Conservation (phyloP, 768 basidiomycete species). For the Hericium alpestre region DNA sequence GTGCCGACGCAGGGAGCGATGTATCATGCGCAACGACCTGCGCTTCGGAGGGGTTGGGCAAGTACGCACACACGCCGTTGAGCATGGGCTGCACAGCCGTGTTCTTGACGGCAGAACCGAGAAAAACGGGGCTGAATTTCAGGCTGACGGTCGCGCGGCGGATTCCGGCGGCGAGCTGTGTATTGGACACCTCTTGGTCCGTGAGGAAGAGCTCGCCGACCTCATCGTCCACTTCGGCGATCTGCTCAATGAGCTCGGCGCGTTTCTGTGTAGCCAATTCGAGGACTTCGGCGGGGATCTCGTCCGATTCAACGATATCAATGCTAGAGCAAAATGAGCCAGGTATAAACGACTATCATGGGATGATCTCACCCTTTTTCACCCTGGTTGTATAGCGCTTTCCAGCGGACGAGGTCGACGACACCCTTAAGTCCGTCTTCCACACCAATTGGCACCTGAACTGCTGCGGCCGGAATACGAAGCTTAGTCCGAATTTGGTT, state of each 20-base stretch:
- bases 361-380: constrained; percentile 69
- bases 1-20: constrained; percentile 48
- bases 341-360: neutral
- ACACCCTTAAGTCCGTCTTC: constrained; percentile 86
- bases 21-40: constrained; percentile 78
- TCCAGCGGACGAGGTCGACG: constrained; percentile 90
- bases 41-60: constrained; percentile 79
- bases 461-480: constrained; percentile 84
- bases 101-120: constrained; percentile 97
- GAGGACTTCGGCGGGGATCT: constrained; percentile 71
- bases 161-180: constrained; percentile 74
- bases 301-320: constrained; percentile 70
- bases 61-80: constrained; percentile 91
- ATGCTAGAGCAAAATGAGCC: constrained; percentile 32
- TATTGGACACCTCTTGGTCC: constrained; percentile 64
- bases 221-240: constrained; percentile 93
- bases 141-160: constrained; percentile 80
- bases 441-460: constrained; percentile 88
- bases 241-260: constrained; percentile 82
- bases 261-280: constrained; percentile 78
- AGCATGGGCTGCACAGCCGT: constrained; percentile 89
- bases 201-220: constrained; percentile 87
- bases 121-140: constrained; percentile 92
- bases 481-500: constrained; percentile 87
- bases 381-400: constrained; percentile 89